A percentile compares a stretch with the other conserved stretches of the same genome.
Evolutionary conservation across 805 yeast genomes (phyloP).

Genomic region (Saturnispora halmiae): DNA sequence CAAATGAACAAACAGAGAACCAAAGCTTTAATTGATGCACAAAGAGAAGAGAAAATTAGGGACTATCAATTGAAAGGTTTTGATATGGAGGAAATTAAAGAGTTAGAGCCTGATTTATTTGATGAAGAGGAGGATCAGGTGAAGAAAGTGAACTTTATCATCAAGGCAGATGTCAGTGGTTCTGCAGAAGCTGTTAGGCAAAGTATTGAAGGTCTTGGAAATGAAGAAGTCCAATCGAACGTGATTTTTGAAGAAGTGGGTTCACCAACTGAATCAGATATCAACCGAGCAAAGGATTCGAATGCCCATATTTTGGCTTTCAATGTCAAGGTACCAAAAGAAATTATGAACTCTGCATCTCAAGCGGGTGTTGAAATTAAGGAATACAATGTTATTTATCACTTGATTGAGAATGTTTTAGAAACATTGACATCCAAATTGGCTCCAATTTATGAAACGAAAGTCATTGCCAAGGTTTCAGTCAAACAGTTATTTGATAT

Average conservation of each 20-base stretch:
- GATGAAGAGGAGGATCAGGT: conserved; percentile 24
- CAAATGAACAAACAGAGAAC: conserved; percentile 59
- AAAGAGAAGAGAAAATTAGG: conserved; percentile 43
- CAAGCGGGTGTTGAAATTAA: conserved; percentile 46
- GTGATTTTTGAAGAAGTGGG: conserved; percentile 76
- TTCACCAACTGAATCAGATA: conserved; percentile 54
- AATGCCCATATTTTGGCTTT: conserved; percentile 70
- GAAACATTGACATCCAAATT: conserved; percentile 49
- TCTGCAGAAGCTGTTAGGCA: conserved; percentile 90
- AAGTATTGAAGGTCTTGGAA: conserved; percentile 73
- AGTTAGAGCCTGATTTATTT: conserved; percentile 26
- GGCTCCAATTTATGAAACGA: conserved; percentile 57
- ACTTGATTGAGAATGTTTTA: conserved; percentile 77
- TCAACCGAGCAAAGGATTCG: conserved; percentile 60
- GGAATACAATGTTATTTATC: conserved; percentile 75
- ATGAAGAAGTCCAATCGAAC: conserved; percentile 68
- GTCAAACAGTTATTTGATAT: conserved; percentile 67
- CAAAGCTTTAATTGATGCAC: conserved; percentile 43
- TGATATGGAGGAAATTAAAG: conserved; percentile 37
- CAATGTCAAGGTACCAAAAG: conserved; percentile 61
- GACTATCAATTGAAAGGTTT: conserved; percentile 57
- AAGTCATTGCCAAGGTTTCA: conserved; percentile 56
- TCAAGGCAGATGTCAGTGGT: conserved; percentile 90
- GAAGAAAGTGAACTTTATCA: conserved; percentile 48
- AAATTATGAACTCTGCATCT: conserved; percentile 49